Conservation (phyloP, 2,329 filamentous ascomycete genomes). For the Verticillium dahliae region DNA sequence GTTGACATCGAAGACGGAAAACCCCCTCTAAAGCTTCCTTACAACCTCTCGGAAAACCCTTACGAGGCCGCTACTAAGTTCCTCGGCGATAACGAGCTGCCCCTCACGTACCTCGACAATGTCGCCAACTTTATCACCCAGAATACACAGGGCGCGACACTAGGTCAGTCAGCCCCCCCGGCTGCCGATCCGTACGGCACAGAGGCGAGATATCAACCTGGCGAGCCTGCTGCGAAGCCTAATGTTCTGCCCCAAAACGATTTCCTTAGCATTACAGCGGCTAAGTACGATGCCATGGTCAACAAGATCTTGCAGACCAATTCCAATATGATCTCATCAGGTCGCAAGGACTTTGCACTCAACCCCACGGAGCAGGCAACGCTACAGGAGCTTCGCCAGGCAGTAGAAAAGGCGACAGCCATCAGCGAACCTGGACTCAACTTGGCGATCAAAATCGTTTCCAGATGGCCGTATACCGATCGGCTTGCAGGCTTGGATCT, state of each 20-base stretch:
- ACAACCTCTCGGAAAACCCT: conserved; percentile 85
- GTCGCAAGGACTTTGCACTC: conserved; percentile 66
- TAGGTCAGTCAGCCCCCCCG: conserved; percentile 55
- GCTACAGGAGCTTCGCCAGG: conserved; percentile 53
- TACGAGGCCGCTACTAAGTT: conserved; percentile 91
- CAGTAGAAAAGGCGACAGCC: conserved; percentile 54
- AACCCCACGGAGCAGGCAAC: conserved; percentile 64
- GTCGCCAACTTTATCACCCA: conserved; percentile 88
- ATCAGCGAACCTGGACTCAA: conserved; percentile 47
- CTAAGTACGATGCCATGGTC: conserved; percentile 65
- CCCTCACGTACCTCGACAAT: conserved; percentile 80
- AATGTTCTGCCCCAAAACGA: conserved; percentile 71
- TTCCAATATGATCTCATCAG: conserved; percentile 61
- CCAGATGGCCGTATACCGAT: conserved; percentile 72
- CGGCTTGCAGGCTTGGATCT: conserved; percentile 82
- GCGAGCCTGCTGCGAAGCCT: conserved; percentile 50
- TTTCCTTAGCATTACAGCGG: conserved; percentile 70
- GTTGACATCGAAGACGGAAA: conserved; percentile 95
- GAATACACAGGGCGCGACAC: conserved; percentile 79
- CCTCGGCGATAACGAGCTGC: conserved; percentile 80
- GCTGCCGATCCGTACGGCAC: conserved; percentile 69
- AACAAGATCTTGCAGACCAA: conserved; percentile 76
- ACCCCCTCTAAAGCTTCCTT: conserved; percentile 87
- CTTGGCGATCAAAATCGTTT: conserved; percentile 65
- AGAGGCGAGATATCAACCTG: conserved; percentile 73